Base-by-base conservation (phyloP, 176 grass and related monocot genomes). In the Poa annua region DNA sequence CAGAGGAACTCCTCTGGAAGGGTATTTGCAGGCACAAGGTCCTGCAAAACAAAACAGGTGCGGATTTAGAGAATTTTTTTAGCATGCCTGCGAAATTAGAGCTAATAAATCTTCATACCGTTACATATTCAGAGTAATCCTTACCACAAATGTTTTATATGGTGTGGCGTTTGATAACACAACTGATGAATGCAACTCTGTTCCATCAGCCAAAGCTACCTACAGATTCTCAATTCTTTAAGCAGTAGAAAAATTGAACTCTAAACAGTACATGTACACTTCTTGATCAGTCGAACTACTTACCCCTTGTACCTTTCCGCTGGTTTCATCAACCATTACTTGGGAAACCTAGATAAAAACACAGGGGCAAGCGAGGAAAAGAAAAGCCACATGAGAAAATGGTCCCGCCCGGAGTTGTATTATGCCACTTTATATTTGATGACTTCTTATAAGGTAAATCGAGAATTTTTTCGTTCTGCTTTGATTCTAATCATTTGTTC, bases 111-210 rank as follows among this genome's bases (percentile, higher is more conserved):
- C n/a, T 69, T 88, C 72, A n/a, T 42, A 77, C 62, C 12, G 4
- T 32, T 85, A 81, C 36, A 78, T 26, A 88, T 56, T 82, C 48
- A 59, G 38, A 75, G 59, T 87, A 59, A 19, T 51, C 66, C 77
- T 87, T 90, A 98, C 96, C 92, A 98, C 85, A 88, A 98, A 98
- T 71, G 96, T 98, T 82, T 73, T 90, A 79, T 98, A 91, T 59
- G 96, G 89, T 57, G 96, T 98, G 35, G 93, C 96, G 81, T 96
- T 98, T 87, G 96, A 98, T 47, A 98, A 79, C 83, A 98, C 91
- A 83, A 93, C 45, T 79, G 96, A 83, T 20, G 96, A 91, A 54
- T 87, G 83, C 61, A 98, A 72, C 87, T 93, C 80, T 84, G 80
- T 93, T 90, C 96, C 96, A 95, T 98, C 93, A 90, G 65, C 87